These are phyloP conservation scores for Lecanicillium sp. DNA, from an alignment of 2,329 filamentous ascomycete species.

Conservation along the genomic window DNA sequence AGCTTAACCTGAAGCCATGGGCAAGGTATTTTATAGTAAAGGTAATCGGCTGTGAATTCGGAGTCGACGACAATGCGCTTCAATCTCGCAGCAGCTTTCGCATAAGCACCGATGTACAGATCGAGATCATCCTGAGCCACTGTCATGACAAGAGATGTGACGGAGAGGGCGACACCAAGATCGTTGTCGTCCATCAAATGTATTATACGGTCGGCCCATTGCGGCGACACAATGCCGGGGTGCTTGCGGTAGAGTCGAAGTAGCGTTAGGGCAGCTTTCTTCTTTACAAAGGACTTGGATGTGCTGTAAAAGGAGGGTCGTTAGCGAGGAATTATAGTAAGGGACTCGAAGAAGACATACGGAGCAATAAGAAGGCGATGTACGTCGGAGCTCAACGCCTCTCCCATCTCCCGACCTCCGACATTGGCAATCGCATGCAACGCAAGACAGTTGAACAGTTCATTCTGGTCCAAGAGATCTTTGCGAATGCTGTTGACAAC, in stretches of 20 bases:
- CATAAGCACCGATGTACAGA: conserved; percentile 87
- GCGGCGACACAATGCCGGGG: conserved; percentile 85
- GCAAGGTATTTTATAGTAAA: conserved; percentile 99
- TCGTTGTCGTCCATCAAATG: conserved; percentile 97
- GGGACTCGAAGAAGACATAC: conserved; percentile 40
- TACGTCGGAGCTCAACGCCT: conserved; percentile 84
- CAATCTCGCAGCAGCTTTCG: conserved; percentile 82
- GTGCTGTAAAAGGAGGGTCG: conserved; percentile 24
- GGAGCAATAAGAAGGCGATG: conserved; percentile 91
- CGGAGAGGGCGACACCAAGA: conserved; percentile 87
- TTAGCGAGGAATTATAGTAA: not conserved
- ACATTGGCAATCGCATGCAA: conserved; percentile 98
- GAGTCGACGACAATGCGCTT: conserved; percentile 87
- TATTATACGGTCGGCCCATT: conserved; percentile 97
- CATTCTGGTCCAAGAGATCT: conserved; percentile 88
- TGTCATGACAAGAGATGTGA: conserved; percentile 92
- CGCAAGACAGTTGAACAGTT: conserved; percentile 94
- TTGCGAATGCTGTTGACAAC: conserved; percentile 99
- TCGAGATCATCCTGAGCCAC: conserved; percentile 91
- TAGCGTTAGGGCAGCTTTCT: conserved; percentile 92
- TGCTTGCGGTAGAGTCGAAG: conserved; percentile 91
- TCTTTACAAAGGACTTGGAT: conserved; percentile 97
- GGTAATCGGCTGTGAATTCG: conserved; percentile 82
- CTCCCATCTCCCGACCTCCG: conserved; percentile 92
- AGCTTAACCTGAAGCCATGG: conserved; percentile 98